A percentile compares a stretch with the other conserved stretches of the same genome.
phyloP scores from a whole-genome alignment of 306 rosid genomes.

The Datisca glomerata region DNA sequence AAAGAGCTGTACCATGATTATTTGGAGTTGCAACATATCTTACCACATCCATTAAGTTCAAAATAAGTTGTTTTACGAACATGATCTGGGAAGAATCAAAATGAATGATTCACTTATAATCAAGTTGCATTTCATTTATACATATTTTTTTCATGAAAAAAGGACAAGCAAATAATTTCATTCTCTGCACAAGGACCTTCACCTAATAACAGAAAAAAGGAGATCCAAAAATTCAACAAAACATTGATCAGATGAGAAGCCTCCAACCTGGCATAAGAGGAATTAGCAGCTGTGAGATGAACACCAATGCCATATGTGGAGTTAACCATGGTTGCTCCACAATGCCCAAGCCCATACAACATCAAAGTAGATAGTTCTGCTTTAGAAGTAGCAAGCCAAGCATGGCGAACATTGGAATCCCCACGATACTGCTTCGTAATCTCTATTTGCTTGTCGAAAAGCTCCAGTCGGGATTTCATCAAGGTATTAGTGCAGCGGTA shows the following conservation, averaged over 20 bases:
- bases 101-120: too few relatives aligned
- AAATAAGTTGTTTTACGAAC: too few relatives aligned
- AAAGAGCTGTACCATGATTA: too few relatives aligned
- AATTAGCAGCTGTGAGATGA: slow-evolving; percentile 16
- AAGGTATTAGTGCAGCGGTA: slow-evolving; percentile 25
- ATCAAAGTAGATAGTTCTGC: slow-evolving; percentile 39
- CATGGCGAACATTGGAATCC: slow-evolving; percentile 59
- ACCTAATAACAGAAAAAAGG: background rate
- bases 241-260: background rate
- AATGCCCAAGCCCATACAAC: slow-evolving; percentile 61
- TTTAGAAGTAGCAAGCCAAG: slow-evolving; percentile 71
- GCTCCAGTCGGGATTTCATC: slow-evolving; percentile 46
- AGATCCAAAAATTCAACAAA: background rate
- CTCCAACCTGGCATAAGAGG: slow-evolving; percentile 14
- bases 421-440: slow-evolving; percentile 42
- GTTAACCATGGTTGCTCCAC: slow-evolving; percentile 16
- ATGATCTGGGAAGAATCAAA: too few relatives aligned
- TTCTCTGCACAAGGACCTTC: too few relatives aligned
- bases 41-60: too few relatives aligned
- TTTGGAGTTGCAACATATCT: too few relatives aligned
- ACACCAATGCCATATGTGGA: slow-evolving; percentile 22
- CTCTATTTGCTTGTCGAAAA: slow-evolving; percentile 73
- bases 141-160: too few relatives aligned
- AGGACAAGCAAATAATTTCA: too few relatives aligned
- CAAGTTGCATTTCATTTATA: too few relatives aligned